Percentiles rank a stretch among this genome's conserved stretches.
Conservation (phyloP, 202 grass and related monocot species). For the Zizania palustris region DNA sequence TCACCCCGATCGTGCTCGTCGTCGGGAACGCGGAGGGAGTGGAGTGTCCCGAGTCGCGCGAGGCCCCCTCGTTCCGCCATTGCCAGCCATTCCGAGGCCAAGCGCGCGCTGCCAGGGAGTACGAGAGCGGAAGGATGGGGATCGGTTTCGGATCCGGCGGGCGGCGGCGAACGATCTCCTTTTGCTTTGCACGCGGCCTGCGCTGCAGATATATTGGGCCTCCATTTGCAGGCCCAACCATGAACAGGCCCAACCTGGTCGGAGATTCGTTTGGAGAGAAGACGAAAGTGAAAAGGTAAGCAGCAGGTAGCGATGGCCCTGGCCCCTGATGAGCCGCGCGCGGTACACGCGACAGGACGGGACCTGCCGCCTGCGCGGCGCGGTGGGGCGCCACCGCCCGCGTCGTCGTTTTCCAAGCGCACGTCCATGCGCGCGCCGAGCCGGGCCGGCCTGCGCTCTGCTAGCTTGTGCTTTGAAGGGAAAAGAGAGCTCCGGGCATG, state of each 20-base stretch:
- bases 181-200: too few species aligned
- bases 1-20: background rate
- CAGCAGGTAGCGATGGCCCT: background rate
- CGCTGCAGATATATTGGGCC: too few species aligned
- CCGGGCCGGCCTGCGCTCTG: background rate
- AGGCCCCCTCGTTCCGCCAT: background rate
- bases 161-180: too few species aligned
- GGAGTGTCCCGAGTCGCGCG: background rate
- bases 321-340: background rate
- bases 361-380: slow-evolving; percentile 34
- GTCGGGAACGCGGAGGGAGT: background rate
- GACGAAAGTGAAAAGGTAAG: slow-evolving; percentile 9
- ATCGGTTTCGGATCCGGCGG: background rate
- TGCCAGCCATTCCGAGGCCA: background rate
- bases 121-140: background rate
- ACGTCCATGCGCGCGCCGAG: slow-evolving; percentile 26
- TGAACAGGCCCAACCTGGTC: too few species aligned
- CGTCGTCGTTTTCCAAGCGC: slow-evolving; percentile 48
- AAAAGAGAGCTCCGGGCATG: background rate
- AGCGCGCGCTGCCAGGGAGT: background rate
- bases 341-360: slow-evolving; percentile 8
- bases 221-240: too few species aligned
- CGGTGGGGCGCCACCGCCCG: background rate
- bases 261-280: too few species aligned
- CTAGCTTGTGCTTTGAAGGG: background rate